Conservation (phyloP, 306 rosid genomes). For the Trifolium pratense region DNA sequence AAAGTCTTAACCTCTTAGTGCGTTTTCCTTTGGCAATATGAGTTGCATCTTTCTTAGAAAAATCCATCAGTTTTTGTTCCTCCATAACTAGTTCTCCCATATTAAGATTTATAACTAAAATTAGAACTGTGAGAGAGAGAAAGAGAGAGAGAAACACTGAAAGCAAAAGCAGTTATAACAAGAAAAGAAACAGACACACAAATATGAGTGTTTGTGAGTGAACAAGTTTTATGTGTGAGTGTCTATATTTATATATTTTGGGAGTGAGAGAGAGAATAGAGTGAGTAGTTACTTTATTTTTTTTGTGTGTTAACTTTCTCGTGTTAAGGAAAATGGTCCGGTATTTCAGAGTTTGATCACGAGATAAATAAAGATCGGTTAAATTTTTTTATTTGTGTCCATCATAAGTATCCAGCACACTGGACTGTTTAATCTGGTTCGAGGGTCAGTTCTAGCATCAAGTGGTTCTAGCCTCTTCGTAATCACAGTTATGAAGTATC, state of each 20-base stretch:
- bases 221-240: constrained; percentile 5
- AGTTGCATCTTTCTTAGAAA: constrained; percentile 26
- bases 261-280: constrained; percentile 10
- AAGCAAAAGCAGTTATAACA: neutral
- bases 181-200: constrained; percentile 6
- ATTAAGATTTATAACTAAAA: neutral
- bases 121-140: neutral
- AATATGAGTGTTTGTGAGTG: constrained; percentile 29
- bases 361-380: no score
- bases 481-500: no score
- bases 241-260: neutral
- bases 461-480: no score
- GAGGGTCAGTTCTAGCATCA: no score
- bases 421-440: no score
- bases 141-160: neutral
- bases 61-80: constrained; percentile 33
- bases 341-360: no score
- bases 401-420: no score
- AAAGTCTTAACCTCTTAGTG: constrained; percentile 63
- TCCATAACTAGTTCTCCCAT: constrained; percentile 49
- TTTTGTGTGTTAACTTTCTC: no score
- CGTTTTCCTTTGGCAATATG: constrained; percentile 64
- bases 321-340: no score
- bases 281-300: no score
- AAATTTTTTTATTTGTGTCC: no score